Percentiles rank a stretch among this genome's conserved stretches.
Conservation (phyloP, 2,329 filamentous ascomycete genomes). For the Monosporascus sp. region DNA sequence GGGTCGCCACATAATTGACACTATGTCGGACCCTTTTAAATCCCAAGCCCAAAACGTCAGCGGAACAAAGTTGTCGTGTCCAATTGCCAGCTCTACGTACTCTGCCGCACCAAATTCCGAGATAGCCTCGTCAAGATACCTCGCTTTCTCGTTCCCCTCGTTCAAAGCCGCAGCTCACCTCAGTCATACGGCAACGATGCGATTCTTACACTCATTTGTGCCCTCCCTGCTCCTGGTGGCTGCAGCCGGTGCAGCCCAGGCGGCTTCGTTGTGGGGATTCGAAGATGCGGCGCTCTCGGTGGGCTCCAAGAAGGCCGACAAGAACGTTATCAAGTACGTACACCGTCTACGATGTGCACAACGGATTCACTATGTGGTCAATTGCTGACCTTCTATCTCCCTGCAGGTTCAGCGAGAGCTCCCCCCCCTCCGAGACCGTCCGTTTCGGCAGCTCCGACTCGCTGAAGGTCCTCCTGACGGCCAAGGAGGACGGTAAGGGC, state of each 20-base stretch:
- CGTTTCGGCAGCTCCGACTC: slow-evolving; percentile 64
- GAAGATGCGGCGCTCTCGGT: slow-evolving; percentile 67
- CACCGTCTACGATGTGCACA: not conserved
- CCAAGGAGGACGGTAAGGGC: slow-evolving; percentile 70
- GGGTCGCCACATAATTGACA: no score
- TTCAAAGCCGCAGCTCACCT: slow-evolving; percentile 7
- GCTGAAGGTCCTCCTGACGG: slow-evolving; percentile 77
- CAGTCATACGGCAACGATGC: slow-evolving; percentile 29
- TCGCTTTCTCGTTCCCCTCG: not conserved
- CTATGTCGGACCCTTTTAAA: no score
- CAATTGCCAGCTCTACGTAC: not conserved
- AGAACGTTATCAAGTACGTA: slow-evolving; percentile 62
- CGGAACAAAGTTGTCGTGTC: not conserved
- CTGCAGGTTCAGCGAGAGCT: slow-evolving; percentile 53
- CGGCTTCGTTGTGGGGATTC: slow-evolving; percentile 65
- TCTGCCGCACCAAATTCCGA: no score
- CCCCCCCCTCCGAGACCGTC: slow-evolving; percentile 59
- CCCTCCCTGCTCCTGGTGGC: slow-evolving; percentile 42
- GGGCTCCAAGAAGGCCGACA: slow-evolving; percentile 58
- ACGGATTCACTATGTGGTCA: not conserved
- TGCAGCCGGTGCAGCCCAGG: slow-evolving; percentile 45
- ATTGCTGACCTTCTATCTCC: slow-evolving; percentile 1
- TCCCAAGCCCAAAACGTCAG: no score
- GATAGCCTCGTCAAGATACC: no score
- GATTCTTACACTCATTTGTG: slow-evolving; percentile 35